Conservation (phyloP, 164 flowering plant species). For the Liriodendron chinense region DNA sequence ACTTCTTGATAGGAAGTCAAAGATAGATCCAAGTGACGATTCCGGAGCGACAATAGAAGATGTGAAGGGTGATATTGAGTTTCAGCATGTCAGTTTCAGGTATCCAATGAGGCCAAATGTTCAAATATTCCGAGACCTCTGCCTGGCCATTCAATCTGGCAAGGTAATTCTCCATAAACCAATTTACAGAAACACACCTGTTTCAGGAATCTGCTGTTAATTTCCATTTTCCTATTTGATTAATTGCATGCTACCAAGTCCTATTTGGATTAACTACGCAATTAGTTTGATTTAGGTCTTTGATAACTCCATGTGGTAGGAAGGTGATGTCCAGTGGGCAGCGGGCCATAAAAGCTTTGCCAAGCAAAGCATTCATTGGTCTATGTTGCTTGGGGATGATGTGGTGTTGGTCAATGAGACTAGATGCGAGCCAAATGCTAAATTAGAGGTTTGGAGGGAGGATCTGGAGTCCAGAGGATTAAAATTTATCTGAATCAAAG, state of each 20-base stretch:
- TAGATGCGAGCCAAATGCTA: too few relatives aligned
- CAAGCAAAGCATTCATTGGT: too few relatives aligned
- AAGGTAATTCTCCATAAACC: constrained; percentile 29
- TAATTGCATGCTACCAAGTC: not conserved
- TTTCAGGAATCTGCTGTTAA: not conserved
- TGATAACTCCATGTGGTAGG: too few relatives aligned
- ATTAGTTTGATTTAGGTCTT: too few relatives aligned
- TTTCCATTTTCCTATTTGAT: not conserved
- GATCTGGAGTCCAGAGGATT: too few relatives aligned
- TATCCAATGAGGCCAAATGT: constrained; percentile 50
- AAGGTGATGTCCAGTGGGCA: too few relatives aligned
- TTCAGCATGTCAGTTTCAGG: constrained; percentile 45
- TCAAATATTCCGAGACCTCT: constrained; percentile 40
- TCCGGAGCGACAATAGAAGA: constrained; percentile 34
- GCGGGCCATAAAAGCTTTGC: too few relatives aligned
- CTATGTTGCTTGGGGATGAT: too few relatives aligned
- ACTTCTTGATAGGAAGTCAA: constrained; percentile 41
- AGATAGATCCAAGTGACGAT: constrained; percentile 42
- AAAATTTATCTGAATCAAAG: too few relatives aligned
- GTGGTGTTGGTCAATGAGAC: too few relatives aligned
- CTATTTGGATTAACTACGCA: too few relatives aligned
- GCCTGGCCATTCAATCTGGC: constrained; percentile 36
- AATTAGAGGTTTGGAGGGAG: too few relatives aligned
- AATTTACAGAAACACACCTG: not conserved
- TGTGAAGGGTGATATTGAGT: constrained; percentile 46